Percentiles rank a stretch among this genome's conserved stretches.
phyloP scores from a whole-genome alignment of 768 basidiomycete genomes.

The Rhizopogon sp. region DNA sequence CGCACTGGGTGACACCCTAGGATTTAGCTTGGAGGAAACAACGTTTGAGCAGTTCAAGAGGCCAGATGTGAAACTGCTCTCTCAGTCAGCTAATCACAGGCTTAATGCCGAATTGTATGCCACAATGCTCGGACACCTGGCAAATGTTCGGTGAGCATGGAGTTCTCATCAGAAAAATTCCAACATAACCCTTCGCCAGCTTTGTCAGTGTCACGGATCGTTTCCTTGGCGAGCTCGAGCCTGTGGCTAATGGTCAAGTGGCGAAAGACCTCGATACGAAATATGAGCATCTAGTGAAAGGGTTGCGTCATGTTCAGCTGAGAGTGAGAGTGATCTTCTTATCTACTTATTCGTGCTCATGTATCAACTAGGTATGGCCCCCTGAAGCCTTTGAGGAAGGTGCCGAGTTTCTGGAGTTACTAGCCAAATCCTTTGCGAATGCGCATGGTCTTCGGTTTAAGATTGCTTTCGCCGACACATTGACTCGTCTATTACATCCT shows the following conservation, averaged over 20 bases:
- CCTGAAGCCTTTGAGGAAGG: constrained; percentile 91
- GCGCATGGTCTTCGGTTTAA: constrained; percentile 83
- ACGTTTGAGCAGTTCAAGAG: constrained; percentile 82
- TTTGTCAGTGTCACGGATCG: constrained; percentile 93
- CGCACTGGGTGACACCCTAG: constrained; percentile 70
- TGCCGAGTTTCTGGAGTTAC: constrained; percentile 81
- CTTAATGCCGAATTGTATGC: constrained; percentile 82
- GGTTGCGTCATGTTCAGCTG: constrained; percentile 77
- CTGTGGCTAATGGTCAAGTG: constrained; percentile 69
- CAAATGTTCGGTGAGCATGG: constrained; percentile 59
- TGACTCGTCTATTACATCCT: constrained; percentile 75
- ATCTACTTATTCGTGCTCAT: not conserved
- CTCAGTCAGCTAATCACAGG: constrained; percentile 70
- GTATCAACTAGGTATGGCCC: constrained; percentile 73
- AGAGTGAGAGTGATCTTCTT: constrained; percentile 44
- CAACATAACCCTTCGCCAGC: constrained; percentile 30
- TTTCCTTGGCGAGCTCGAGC: constrained; percentile 74
- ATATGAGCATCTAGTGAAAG: constrained; percentile 81
- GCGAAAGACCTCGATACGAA: constrained; percentile 77
- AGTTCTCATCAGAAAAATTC: not conserved
- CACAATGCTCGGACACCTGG: constrained; percentile 77
- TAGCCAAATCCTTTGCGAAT: constrained; percentile 79
- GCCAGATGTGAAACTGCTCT: constrained; percentile 61
- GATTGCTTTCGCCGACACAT: constrained; percentile 77
- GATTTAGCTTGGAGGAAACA: constrained; percentile 78